A percentile compares a stretch with the other conserved stretches of the same genome.
Conservation (phyloP, 129 eudicot genomes). For the Centrapalus pauciflorus region DNA sequence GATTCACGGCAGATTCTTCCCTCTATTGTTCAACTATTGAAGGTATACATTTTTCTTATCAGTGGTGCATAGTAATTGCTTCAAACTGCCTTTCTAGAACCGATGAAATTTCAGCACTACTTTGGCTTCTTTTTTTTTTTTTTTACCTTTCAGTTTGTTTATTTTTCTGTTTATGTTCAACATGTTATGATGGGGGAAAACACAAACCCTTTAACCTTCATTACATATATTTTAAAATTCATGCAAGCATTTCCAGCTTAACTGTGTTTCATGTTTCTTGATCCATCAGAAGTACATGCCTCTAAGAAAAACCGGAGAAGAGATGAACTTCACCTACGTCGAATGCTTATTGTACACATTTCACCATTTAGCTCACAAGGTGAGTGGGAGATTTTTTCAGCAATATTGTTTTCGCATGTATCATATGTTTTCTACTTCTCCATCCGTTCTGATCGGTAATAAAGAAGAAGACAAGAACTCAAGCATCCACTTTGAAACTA, state of each 20-base stretch:
- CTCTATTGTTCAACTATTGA: conserved; percentile 67
- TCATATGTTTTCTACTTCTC: neutral
- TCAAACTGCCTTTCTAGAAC: neutral
- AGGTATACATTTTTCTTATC: conserved; percentile 33
- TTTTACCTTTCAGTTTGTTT: no score
- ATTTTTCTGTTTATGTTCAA: no score
- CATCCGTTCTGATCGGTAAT: no score
- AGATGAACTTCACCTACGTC: conserved; percentile 86
- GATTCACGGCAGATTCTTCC: conserved; percentile 92
- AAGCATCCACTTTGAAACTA: no score
- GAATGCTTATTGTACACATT: conserved; percentile 87
- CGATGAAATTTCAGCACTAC: neutral
- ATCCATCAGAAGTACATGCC: conserved; percentile 86
- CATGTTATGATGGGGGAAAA: no score
- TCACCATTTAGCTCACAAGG: conserved; percentile 93
- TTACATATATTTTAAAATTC: neutral
- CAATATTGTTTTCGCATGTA: neutral
- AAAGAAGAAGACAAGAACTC: no score
- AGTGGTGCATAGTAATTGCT: neutral
- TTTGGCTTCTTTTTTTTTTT: neutral
- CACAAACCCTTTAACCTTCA: neutral
- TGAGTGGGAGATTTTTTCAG: conserved; percentile 2
- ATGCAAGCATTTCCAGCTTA: no score
- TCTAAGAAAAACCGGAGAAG: conserved; percentile 74
- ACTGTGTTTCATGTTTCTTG: neutral